Conservation (phyloP, 1,139 yeast species). For the Debaryomycetaceae sp. region DNA sequence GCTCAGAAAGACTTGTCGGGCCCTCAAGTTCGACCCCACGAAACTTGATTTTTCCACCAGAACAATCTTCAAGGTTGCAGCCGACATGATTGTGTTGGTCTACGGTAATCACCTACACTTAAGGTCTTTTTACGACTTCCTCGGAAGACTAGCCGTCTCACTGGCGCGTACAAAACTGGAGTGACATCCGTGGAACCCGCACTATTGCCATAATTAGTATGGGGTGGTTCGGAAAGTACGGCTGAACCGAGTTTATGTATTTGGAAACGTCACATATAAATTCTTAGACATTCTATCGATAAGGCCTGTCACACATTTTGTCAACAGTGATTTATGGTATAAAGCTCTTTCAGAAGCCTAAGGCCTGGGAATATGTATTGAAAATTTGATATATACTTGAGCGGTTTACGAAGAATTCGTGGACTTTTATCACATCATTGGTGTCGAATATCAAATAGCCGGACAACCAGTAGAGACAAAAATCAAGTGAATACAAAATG, state of each 20-base stretch:
- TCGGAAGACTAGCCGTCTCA: not conserved
- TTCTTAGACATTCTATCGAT: not conserved
- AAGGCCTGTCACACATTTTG: not conserved
- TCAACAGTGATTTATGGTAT: no score
- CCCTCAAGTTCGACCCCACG: conserved; percentile 3
- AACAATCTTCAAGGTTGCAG: not conserved
- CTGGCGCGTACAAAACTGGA: not conserved
- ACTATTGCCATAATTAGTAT: not conserved
- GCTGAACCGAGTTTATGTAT: not conserved
- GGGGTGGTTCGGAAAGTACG: not conserved
- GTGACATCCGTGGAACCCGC: not conserved
- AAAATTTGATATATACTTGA: no score
- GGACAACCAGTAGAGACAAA: no score
- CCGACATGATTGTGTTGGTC: not conserved
- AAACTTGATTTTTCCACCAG: not conserved
- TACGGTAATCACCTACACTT: conserved; percentile 1
- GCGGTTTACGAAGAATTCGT: no score
- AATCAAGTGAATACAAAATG: not conserved
- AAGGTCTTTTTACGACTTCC: conserved; percentile 1
- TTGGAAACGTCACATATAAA: not conserved
- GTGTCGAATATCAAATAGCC: no score
- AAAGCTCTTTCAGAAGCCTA: no score
- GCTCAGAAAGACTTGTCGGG: conserved; percentile 6
- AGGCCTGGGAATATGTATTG: no score
- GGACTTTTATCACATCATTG: no score